Conservation (phyloP, 805 yeast genomes). For the Wickerhamiella alocasiicola region DNA sequence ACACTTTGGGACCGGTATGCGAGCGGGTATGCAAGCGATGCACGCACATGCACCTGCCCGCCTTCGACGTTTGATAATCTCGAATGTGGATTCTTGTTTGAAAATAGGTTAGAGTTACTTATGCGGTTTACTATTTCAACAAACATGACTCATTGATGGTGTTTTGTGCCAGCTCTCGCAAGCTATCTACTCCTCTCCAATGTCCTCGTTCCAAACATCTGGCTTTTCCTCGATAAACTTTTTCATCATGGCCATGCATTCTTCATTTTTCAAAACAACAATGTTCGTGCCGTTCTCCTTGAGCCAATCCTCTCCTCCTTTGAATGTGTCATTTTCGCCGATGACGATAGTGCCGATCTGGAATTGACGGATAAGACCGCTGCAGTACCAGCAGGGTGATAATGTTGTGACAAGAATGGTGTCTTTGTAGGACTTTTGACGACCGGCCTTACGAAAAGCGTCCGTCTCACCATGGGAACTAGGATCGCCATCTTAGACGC, state of each 20-base stretch:
- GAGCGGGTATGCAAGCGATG: no score
- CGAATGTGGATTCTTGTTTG: no score
- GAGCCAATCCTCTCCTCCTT: slow-evolving; percentile 74
- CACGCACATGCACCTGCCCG: no score
- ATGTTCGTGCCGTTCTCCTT: slow-evolving; percentile 46
- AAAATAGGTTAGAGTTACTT: no score
- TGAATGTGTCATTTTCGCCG: slow-evolving; percentile 76
- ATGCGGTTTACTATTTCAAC: no score
- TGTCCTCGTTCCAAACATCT: slow-evolving; percentile 30
- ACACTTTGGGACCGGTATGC: no score
- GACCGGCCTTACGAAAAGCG: slow-evolving; percentile 80
- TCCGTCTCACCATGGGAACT: slow-evolving; percentile 88
- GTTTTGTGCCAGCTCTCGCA: no score
- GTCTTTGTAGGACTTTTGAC: slow-evolving; percentile 62
- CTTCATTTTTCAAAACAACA: slow-evolving; percentile 24
- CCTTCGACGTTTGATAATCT: no score
- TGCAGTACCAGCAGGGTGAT: slow-evolving; percentile 91
- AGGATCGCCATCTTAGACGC: slow-evolving; percentile 75
- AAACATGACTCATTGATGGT: no score
- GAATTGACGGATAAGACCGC: slow-evolving; percentile 83
- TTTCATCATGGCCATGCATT: slow-evolving; percentile 50
- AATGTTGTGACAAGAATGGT: slow-evolving; percentile 88
- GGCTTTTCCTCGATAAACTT: slow-evolving; percentile 53
- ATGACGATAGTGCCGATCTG: slow-evolving; percentile 77
- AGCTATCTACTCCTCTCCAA: slow-evolving; percentile 23